These are phyloP conservation scores for Brassica rapa DNA, from an alignment of 345 rosid genomes.

Conservation along the genomic window DNA sequence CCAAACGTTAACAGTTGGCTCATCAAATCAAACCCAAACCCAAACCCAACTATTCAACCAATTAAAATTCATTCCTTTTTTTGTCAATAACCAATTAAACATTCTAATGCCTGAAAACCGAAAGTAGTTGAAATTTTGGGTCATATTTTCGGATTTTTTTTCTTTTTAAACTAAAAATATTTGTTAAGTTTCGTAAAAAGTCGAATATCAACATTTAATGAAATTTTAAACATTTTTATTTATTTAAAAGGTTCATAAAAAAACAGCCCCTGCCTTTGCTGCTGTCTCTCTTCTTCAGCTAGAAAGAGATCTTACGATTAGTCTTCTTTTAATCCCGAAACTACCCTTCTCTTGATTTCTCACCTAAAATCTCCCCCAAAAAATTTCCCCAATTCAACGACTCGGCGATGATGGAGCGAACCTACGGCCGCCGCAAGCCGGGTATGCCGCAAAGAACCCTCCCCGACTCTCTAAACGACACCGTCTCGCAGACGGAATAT, in stretches of 20 bases:
- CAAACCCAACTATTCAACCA: not conserved
- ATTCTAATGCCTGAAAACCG: not conserved
- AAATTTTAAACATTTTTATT: not conserved
- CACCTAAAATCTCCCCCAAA: constrained; percentile 36
- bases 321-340: constrained; percentile 17
- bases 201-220: not conserved
- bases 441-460: constrained; percentile 47
- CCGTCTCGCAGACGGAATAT: constrained; percentile 44
- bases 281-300: constrained; percentile 5
- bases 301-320: constrained; percentile 20
- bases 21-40: not conserved
- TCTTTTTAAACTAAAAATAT: not conserved
- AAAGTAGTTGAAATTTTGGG: not conserved
- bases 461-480: constrained; percentile 54
- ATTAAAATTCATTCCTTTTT: not conserved
- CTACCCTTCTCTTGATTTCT: constrained; percentile 19
- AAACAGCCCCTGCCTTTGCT: constrained; percentile 25
- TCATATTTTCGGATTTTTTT: not conserved
- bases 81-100: too few species aligned
- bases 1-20: not conserved
- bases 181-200: not conserved
- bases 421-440: constrained; percentile 89
- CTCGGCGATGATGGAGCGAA: constrained; percentile 73
- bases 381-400: constrained; percentile 19
- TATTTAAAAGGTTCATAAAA: not conserved